Base-by-base conservation (phyloP, 305 asterid species). In the Fraxinus albicans region DNA sequence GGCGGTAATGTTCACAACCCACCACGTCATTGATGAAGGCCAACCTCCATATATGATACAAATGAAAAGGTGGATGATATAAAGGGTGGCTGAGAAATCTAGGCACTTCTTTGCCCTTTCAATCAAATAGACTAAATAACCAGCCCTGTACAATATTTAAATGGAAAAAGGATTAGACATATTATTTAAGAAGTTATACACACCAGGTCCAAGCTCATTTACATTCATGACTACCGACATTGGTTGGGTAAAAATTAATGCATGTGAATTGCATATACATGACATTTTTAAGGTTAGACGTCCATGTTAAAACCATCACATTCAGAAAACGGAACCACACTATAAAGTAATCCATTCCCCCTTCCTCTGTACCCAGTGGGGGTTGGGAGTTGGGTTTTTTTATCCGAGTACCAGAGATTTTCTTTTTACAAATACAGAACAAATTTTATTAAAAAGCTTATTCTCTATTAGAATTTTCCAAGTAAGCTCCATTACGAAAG, bases 61-160 rank as follows among this genome's bases (percentile, higher is more conserved):
- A 77, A 93, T 89, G 88, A 93, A 88, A 63, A 91, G 95, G 82
- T 95, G 96, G 82, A 88, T 65, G 76, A 95, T 90, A 83, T 95
- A 93, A 25, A 93, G 90, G 70, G 97, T 95, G 25, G 95, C 97
- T 60, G 97, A 87, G 86, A 95, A 95, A 85, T 95, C 98, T 83
- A 92, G 88, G 90, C 98, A 95, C 88, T 90, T 95, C 89, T 90
- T 95, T 47, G 97, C 92, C 84, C 99, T 93, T 86, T 93, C 98
- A 80, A 96, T 93, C 87, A 94, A 38, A 85, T 86, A 91, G 67
- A 93, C 89, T 78, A 90, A 88, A 86, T 83, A 83, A 42, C 88
- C 97, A 86, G 98, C 98, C 79, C 98, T 95, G 97, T 76, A 84
- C 50, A 38, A 82, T 33, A 40, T 10, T 42, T 73, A 17, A 84